Base-by-base conservation (phyloP, 1,139 yeast genomes). In the Candida neerlandica region DNA sequence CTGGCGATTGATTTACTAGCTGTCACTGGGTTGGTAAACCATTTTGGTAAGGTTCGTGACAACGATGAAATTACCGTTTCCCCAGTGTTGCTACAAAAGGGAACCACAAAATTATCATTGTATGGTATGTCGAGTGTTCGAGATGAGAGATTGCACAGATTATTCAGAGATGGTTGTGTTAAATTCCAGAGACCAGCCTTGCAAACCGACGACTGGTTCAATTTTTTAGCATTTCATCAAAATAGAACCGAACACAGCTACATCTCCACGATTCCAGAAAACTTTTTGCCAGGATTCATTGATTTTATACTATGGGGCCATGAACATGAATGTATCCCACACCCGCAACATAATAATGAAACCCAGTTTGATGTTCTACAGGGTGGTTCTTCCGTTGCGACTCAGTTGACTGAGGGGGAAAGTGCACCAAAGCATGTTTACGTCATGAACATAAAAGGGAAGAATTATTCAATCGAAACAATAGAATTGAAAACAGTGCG, bases 301-400 rank as follows among this genome's bases (percentile, higher is more conserved):
- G 89, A 94, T 62, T 75, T 94, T 51, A 83, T 94, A 0, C 70
- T 91, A 2, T 94, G 99, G 99, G 99, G 99, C 9, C 99, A 94
- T 65, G 99, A 94, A 63, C 99, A 94, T 67, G 98, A 94, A 64
- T 91, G 98, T 61, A 77, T 86, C 6, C 89, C 94, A 1, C 82
- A 81, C 54, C 85, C 96, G 0, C 77, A 73, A 0, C 73, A 73
- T 43, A 91, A 90, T 61, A 79, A 87, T 0, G 80, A 80, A 19
- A 84, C 83, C 26, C 86, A 85, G 1, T 90, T 92, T 62, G 84
- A 84, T 52, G 91, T 92, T 0, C 74, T 95, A 41, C 97, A 92
- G 64, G 96, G 97, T 0, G 99, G 99, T 0, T 89, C 97, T 1
- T 89, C 97, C 0, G 88, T 94, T 15, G 98, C 96, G 0, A 94